Percentiles rank a stretch among this genome's conserved stretches.
Evolutionary conservation across 2,329 filamentous ascomycete genomes (phyloP).

Genomic region (Mycocentrospora acerina): DNA sequence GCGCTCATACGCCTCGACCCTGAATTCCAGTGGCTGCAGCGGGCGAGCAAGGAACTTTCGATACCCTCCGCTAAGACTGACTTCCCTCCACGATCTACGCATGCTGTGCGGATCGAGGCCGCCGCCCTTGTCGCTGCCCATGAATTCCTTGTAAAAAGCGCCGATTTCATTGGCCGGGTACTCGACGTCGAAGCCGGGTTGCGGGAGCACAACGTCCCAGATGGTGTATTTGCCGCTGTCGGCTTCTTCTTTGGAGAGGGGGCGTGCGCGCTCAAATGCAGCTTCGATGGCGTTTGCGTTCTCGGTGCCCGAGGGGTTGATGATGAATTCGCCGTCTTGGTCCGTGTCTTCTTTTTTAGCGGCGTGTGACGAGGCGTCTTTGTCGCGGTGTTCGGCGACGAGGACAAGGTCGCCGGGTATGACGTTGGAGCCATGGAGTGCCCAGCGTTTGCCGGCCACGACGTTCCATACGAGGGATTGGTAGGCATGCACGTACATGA

Average conservation of each 20-base stretch:
- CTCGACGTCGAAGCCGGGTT: conserved; percentile 85
- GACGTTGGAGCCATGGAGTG: conserved; percentile 69
- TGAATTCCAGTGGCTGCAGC: conserved; percentile 62
- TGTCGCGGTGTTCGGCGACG: conserved; percentile 58
- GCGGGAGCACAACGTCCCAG: conserved; percentile 85
- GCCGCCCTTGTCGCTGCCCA: conserved; percentile 77
- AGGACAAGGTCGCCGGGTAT: conserved; percentile 85
- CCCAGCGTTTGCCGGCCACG: conserved; percentile 78
- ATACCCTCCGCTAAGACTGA: conserved; percentile 86
- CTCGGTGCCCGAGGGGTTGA: conserved; percentile 61
- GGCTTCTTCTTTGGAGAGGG: conserved; percentile 76
- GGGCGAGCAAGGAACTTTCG: conserved; percentile 79
- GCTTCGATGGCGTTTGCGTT: conserved; percentile 56
- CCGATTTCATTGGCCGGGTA: conserved; percentile 85
- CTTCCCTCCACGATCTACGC: conserved; percentile 81
- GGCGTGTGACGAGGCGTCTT: conserved; percentile 36
- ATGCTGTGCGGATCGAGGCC: conserved; percentile 80
- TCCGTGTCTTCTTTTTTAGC: conserved; percentile 46
- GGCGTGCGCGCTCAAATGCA: conserved; percentile 67
- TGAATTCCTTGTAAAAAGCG: conserved; percentile 82
- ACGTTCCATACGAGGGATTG: conserved; percentile 95
- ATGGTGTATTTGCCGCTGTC: conserved; percentile 74
- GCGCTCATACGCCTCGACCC: conserved; percentile 69
- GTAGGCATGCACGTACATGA: conserved; percentile 97
- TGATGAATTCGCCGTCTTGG: conserved; percentile 66